A percentile compares a stretch with the other conserved stretches of the same genome.
phyloP scores from a whole-genome alignment of 176 grass and related monocot genomes.

The Bolboschoenus planiculmis region DNA sequence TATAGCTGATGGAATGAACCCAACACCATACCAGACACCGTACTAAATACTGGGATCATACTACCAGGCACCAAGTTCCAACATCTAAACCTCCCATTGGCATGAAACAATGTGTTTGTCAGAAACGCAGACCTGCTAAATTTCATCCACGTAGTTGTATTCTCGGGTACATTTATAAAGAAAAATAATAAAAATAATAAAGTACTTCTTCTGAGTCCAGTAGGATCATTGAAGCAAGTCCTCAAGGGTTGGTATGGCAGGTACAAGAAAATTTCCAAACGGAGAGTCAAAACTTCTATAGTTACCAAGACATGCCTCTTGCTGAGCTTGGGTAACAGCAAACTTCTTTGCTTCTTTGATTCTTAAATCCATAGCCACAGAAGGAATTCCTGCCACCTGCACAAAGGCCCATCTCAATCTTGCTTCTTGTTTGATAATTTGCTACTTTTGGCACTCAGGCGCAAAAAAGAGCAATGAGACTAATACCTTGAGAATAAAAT shows the following conservation, averaged over 20 bases:
- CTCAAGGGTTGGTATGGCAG: conserved; percentile 50
- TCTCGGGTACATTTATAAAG: background rate
- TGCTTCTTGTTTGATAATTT: background rate
- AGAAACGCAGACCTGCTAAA: background rate
- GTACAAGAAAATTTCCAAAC: conserved; percentile 80
- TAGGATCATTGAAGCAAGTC: conserved; percentile 26
- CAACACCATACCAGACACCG: background rate
- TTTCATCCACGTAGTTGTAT: background rate
- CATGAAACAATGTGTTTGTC: background rate
- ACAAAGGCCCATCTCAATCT: conserved; percentile 11
- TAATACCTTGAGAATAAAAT: background rate
- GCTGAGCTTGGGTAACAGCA: conserved; percentile 58
- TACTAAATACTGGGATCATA: background rate
- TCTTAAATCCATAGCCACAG: conserved; percentile 45
- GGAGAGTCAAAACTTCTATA: conserved; percentile 78
- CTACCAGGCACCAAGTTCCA: background rate
- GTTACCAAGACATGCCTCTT: conserved; percentile 65
- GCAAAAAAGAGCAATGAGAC: background rate
- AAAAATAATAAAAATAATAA: background rate
- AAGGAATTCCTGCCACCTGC: conserved; percentile 32
- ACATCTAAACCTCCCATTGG: background rate
- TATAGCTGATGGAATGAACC: background rate
- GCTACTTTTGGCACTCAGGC: background rate
- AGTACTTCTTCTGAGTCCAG: background rate
- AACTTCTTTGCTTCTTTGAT: conserved; percentile 63